Percentiles rank a stretch among this genome's conserved stretches.
These are phyloP conservation scores for Lecanicillium sp. DNA, from an alignment of 2,329 filamentous ascomycete genomes.

Conservation along the genomic window DNA sequence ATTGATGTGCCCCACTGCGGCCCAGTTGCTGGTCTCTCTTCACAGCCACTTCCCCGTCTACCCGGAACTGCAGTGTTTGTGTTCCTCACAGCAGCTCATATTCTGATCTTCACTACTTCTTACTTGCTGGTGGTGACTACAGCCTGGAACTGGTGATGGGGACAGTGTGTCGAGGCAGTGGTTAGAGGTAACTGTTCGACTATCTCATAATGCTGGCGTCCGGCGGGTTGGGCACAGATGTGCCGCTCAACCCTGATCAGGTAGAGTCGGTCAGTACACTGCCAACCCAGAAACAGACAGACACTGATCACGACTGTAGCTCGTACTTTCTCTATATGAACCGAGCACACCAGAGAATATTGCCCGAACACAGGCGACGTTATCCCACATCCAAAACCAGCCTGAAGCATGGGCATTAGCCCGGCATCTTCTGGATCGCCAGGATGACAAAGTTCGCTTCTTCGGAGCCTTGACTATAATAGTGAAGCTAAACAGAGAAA, in stretches of 20 bases:
- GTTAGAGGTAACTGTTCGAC: too few relatives aligned
- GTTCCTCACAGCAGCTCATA: neutral
- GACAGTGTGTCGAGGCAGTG: too few relatives aligned
- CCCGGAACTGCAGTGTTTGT: too few relatives aligned
- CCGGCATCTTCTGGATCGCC: constrained; percentile 60
- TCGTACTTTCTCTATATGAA: constrained; percentile 46
- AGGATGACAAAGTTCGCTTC: constrained; percentile 73
- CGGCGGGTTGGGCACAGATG: too few relatives aligned
- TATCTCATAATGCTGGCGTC: too few relatives aligned
- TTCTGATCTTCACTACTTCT: too few relatives aligned
- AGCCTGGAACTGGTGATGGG: too few relatives aligned
- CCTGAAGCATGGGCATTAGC: constrained; percentile 80
- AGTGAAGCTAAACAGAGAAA: constrained; percentile 89
- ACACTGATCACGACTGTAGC: constrained; percentile 10
- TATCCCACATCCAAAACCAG: constrained; percentile 73
- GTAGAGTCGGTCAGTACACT: constrained; percentile 7
- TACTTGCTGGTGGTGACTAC: too few relatives aligned
- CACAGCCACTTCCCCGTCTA: too few relatives aligned
- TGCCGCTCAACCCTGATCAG: too few relatives aligned
- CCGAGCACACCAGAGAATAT: constrained; percentile 41
- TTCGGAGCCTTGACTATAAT: constrained; percentile 90
- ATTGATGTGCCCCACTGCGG: too few relatives aligned
- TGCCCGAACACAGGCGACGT: constrained; percentile 54
- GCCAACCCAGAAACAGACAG: neutral
- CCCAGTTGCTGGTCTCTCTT: too few relatives aligned